Base-by-base conservation (phyloP, 2,329 filamentous ascomycete genomes). In the Beauveria caledonica region DNA sequence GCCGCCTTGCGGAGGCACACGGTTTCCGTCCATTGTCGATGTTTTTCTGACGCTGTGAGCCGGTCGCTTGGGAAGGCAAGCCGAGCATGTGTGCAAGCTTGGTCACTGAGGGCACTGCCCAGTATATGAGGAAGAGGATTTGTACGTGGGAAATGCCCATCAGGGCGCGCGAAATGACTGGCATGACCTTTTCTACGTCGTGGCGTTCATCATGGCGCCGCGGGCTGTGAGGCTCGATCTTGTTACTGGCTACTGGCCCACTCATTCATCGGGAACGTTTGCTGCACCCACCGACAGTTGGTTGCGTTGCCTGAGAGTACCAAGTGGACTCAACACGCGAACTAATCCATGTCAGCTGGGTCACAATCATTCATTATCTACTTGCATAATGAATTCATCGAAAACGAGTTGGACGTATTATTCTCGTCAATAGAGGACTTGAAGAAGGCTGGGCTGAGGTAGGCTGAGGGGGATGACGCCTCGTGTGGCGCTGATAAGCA, bases 1-100 rank as follows among this genome's bases (percentile, higher is more conserved):
- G 64, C 89, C 89, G 59, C 77, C 78, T 64, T 80, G 78, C 9
- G 76, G 70, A 21, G 72, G 58, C 8, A 40, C 61, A 3, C 61
- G 51, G 33, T 52, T 56, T n/a, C n/a, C 56, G 10, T 56, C 40
- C 23, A 23, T 10, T n/a, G 23, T 25, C 36, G 56, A 51, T 48
- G 42, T 58, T 58, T 5, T 40, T 49, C 10, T 56, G 42, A 15
- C 25, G 10, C 33, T 21, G 27, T 23, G 7, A 29, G 13, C 29
- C 36, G 19, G n/a, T 50, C 33, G 9, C 19, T 23, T 25, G 27
- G 15, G 25, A 25, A 44, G 23, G 39, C n/a, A 13, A 45, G 19
- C 36, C 29, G 51, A 44, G 51, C 21, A n/a, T 25, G 42, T 4
- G 10, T 42, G 6, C 17, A 7, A 21, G 27, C 3, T 46, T 23